A percentile compares a stretch with the other conserved stretches of the same genome.
These are phyloP conservation scores for Candida arabinofermentans DNA, from an alignment of 805 yeast genomes.

Conservation along the genomic window DNA sequence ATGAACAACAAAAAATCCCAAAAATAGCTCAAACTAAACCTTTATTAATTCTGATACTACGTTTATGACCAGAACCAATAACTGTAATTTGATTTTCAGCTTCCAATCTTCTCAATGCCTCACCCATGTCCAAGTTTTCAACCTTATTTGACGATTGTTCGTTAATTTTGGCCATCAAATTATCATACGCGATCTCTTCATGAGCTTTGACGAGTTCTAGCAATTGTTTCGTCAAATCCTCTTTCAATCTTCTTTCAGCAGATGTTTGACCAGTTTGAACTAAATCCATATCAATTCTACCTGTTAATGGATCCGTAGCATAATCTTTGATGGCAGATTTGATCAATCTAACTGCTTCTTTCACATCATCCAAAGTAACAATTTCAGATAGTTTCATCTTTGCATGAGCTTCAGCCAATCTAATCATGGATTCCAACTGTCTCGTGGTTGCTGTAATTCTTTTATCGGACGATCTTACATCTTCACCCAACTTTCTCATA, in stretches of 20 bases:
- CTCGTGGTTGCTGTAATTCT: constrained; percentile 97
- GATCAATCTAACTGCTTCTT: constrained; percentile 90
- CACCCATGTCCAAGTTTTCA: constrained; percentile 68
- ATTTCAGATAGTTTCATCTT: constrained; percentile 76
- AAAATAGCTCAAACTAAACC: constrained; percentile 1
- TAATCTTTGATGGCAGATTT: constrained; percentile 94
- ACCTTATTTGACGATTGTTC: constrained; percentile 62
- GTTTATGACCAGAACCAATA: constrained; percentile 67
- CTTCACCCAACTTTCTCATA: constrained; percentile 94
- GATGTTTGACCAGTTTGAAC: constrained; percentile 94
- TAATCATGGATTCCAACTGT: constrained; percentile 92
- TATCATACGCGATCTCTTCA: constrained; percentile 52
- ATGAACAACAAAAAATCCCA: background rate
- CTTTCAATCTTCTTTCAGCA: constrained; percentile 74
- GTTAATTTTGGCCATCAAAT: constrained; percentile 56
- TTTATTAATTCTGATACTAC: constrained; percentile 43
- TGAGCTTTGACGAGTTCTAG: constrained; percentile 49
- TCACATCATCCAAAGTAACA: constrained; percentile 79
- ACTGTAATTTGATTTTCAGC: constrained; percentile 68
- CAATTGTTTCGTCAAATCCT: constrained; percentile 65
- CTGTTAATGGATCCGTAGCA: constrained; percentile 97
- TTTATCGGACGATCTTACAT: constrained; percentile 76
- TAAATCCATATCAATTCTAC: constrained; percentile 94
- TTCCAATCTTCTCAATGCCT: constrained; percentile 60
- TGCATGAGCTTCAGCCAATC: constrained; percentile 95